phyloP scores from a whole-genome alignment of 192 early-diverging fungal species.

The Podila verticillata region DNA sequence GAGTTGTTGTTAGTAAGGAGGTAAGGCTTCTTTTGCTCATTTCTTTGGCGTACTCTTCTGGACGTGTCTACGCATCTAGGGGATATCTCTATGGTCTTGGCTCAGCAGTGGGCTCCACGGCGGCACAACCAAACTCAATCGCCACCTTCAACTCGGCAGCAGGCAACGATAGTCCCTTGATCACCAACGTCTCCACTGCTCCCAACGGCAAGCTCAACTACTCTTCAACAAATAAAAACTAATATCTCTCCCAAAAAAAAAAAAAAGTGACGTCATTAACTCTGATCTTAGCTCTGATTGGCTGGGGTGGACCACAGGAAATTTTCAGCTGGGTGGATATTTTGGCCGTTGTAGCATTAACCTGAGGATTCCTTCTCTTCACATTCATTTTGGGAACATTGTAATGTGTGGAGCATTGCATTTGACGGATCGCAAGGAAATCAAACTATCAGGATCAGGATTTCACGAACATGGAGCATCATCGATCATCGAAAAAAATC shows the following conservation, averaged over 20 bases:
- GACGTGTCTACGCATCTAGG: constrained; percentile 21
- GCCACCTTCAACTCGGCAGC: constrained; percentile 50
- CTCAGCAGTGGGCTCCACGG: constrained; percentile 49
- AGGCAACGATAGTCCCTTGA: constrained; percentile 50
- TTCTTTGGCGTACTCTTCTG: not conserved
- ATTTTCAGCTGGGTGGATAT: constrained; percentile 7
- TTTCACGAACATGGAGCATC: too few relatives aligned
- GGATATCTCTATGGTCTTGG: constrained; percentile 63
- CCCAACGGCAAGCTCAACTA: constrained; percentile 41
- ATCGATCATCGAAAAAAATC: not conserved
- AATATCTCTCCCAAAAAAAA: not conserved
- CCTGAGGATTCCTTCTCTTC: constrained; percentile 48
- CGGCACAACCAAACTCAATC: constrained; percentile 46
- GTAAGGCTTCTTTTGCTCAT: not conserved
- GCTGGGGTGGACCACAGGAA: not conserved
- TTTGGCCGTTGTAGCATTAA: constrained; percentile 4
- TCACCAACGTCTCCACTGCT: constrained; percentile 40
- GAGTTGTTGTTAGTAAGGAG: not conserved
- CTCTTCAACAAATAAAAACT: constrained; percentile 39
- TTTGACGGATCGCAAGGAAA: too few relatives aligned
- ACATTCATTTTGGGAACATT: constrained; percentile 53
- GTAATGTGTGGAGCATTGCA: constrained; percentile 11
- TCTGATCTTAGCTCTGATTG: not conserved
- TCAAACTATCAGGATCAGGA: too few relatives aligned
- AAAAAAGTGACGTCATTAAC: not conserved